phyloP scores from a whole-genome alignment of 2,329 filamentous ascomycete genomes.

The Lachnellula arida region DNA sequence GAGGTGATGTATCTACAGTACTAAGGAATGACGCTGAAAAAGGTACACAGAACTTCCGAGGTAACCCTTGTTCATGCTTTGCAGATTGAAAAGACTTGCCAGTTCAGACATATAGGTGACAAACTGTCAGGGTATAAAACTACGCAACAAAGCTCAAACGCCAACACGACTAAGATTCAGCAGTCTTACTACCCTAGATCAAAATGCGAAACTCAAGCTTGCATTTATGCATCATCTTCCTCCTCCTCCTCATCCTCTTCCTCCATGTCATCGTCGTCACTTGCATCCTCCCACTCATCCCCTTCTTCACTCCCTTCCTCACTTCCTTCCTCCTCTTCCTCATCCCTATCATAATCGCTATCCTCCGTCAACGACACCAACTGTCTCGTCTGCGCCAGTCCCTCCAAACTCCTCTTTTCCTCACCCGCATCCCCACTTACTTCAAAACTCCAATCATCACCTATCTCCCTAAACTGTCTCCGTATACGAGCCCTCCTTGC shows the following conservation, averaged over 20 bases:
- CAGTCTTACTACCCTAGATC: no score
- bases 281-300: constrained; percentile 5
- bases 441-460: constrained; percentile 4
- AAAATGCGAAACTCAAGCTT: no score
- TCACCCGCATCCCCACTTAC: background rate
- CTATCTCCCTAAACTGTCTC: constrained; percentile 3
- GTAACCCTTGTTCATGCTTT: no score
- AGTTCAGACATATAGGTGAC: no score
- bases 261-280: background rate
- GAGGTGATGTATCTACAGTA: no score
- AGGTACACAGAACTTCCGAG: no score
- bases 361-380: constrained; percentile 6
- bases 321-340: background rate
- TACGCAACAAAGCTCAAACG: no score
- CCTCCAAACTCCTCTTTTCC: background rate
- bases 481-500: constrained; percentile 10
- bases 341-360: constrained; percentile 2
- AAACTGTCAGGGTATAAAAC: no score
- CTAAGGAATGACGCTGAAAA: no score
- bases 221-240: no score
- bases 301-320: background rate
- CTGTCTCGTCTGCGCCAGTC: background rate
- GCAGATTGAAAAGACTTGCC: no score
- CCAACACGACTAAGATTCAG: no score
- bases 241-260: constrained; percentile 2